Percentiles rank a stretch among this genome's conserved stretches.
Evolutionary conservation across 192 early-diverging fungal species (phyloP).

Genomic region (Rhizophlyctis rosea): DNA sequence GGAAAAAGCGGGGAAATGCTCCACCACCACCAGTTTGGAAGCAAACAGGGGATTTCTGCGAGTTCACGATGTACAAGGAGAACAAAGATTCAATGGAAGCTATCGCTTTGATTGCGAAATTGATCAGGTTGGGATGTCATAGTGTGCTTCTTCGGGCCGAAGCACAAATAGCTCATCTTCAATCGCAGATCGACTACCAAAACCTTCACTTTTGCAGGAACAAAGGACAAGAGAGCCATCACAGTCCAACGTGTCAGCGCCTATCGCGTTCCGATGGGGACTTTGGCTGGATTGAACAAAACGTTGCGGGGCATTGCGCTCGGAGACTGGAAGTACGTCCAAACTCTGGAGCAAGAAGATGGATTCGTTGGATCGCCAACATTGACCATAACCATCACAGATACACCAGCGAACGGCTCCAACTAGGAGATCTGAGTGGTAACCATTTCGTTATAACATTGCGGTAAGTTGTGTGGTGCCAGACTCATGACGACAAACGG

Average conservation of each 20-base stretch:
- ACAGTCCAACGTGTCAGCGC: slow-evolving; percentile 83
- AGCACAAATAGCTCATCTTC: slow-evolving; percentile 6
- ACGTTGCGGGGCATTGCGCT: slow-evolving; percentile 52
- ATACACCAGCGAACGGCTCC: slow-evolving; percentile 60
- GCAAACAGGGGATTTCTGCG: slow-evolving; percentile 68
- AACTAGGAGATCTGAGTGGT: slow-evolving; percentile 81
- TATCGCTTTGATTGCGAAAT: slow-evolving; percentile 56
- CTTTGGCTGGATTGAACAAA: slow-evolving; percentile 54
- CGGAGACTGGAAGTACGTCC: slow-evolving; percentile 77
- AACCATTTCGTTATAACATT: slow-evolving; percentile 90
- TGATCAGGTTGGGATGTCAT: slow-evolving; percentile 34
- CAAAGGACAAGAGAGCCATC: slow-evolving; percentile 90
- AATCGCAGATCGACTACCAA: slow-evolving; percentile 36
- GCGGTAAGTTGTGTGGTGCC: slow-evolving; percentile 43
- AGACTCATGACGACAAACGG: not conserved
- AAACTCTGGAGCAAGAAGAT: too few species aligned
- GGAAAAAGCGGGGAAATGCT: not conserved
- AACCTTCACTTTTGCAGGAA: slow-evolving; percentile 81
- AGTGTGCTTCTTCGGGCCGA: too few species aligned
- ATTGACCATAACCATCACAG: too few species aligned
- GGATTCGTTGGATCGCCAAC: too few species aligned
- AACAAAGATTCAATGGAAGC: slow-evolving; percentile 91
- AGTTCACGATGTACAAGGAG: slow-evolving; percentile 90
- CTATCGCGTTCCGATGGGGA: slow-evolving; percentile 52
- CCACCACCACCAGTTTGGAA: not conserved